Percentiles rank a stretch among this genome's conserved stretches.
Evolutionary conservation across 805 yeast genomes (phyloP).

Genomic region (Groenewaldozyma tartarivorans): DNA sequence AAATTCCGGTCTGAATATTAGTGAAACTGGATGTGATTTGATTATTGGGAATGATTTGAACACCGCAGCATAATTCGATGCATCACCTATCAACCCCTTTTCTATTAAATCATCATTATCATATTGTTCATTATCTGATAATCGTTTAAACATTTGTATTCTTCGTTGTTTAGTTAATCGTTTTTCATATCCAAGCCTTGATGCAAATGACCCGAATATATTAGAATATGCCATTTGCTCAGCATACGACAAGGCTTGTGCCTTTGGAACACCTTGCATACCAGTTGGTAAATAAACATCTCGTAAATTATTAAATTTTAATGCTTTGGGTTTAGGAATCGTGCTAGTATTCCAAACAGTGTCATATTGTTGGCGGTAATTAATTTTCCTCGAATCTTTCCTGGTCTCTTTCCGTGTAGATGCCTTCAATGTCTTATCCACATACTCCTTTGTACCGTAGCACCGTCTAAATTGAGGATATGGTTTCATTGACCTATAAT

Average conservation of each 20-base stretch:
- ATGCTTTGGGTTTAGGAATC: too few relatives aligned
- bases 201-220: neutral
- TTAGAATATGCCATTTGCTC: neutral
- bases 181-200: neutral
- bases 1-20: neutral
- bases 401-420: too few relatives aligned
- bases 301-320: neutral
- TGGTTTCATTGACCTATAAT: too few relatives aligned
- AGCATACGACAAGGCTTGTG: neutral
- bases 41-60: neutral
- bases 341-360: too few relatives aligned
- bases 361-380: too few relatives aligned
- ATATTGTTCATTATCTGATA: neutral
- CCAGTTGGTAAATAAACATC: neutral
- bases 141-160: neutral
- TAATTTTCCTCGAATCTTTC: too few relatives aligned
- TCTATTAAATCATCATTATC: neutral
- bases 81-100: neutral
- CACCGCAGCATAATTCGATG: neutral
- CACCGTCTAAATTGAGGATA: too few relatives aligned
- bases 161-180: neutral
- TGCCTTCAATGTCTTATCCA: too few relatives aligned
- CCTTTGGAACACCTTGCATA: neutral
- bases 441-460: too few relatives aligned
- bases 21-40: neutral